A percentile compares a stretch with the other conserved stretches of the same genome.
Evolutionary conservation across 1,284 basidiomycete genomes (phyloP).

Genomic region (Fomitopsis palustris): DNA sequence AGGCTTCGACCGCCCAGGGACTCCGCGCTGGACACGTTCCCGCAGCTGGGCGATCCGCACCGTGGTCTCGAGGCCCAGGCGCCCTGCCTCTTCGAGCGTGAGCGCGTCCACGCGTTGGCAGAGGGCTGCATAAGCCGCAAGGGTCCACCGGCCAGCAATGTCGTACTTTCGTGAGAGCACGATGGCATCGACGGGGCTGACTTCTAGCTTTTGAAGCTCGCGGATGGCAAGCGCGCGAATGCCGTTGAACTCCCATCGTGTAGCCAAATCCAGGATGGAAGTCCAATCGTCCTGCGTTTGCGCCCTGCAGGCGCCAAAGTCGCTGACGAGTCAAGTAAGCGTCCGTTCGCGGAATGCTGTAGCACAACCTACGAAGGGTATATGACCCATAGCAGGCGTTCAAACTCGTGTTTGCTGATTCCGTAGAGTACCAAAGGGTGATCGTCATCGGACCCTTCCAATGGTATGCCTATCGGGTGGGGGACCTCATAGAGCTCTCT

Average conservation of each 20-base stretch:
- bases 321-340: constrained; percentile 7
- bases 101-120: constrained; percentile 24
- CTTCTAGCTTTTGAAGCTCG: constrained; percentile 19
- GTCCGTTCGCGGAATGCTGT: no score
- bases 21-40: constrained; percentile 17
- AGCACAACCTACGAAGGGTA: constrained; percentile 23
- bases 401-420: constrained; percentile 26
- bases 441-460: constrained; percentile 19
- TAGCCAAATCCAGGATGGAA: constrained; percentile 32
- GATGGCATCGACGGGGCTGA: constrained; percentile 27
- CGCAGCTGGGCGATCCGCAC: constrained; percentile 22
- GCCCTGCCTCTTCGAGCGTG: constrained; percentile 22
- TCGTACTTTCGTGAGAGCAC: constrained; percentile 25
- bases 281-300: constrained; percentile 32
- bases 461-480: constrained; percentile 5
- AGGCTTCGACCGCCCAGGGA: constrained; percentile 7
- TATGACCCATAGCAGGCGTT: constrained; percentile 27
- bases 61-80: constrained; percentile 24
- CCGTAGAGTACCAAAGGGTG: constrained; percentile 25
- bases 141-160: constrained; percentile 19
- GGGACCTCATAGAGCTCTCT: constrained; percentile 21
- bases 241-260: constrained; percentile 28
- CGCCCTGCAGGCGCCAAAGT: constrained; percentile 16
- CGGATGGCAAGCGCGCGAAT: constrained; percentile 28
- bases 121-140: constrained; percentile 25